Conservation (phyloP, 257 asterid genomes). For the Plectranthus barbatus region DNA sequence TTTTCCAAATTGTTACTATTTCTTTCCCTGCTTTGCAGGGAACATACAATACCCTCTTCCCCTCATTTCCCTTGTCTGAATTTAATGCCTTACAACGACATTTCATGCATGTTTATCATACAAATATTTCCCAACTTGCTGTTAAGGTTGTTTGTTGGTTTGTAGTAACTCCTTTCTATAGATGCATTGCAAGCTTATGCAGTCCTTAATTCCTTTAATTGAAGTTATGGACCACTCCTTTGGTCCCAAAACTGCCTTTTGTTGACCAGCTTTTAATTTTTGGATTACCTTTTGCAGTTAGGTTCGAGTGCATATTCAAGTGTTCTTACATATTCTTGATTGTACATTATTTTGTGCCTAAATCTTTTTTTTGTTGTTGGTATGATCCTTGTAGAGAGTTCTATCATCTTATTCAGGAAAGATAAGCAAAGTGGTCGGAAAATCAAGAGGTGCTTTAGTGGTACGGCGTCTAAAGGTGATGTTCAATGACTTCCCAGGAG, state of each 20-base stretch:
- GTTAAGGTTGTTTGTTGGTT: neutral
- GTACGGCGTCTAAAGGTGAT: conserved; percentile 45
- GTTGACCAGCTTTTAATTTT: neutral
- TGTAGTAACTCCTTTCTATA: too few relatives aligned
- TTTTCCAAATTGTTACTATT: conserved; percentile 28
- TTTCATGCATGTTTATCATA: conserved; percentile 24
- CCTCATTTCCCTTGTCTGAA: conserved; percentile 15
- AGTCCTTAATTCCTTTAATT: neutral
- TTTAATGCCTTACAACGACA: conserved; percentile 43
- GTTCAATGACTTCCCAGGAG: conserved; percentile 83
- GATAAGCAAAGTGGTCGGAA: conserved; percentile 37
- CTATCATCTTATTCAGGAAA: conserved; percentile 54
- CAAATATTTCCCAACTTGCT: neutral
- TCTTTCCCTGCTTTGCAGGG: conserved; percentile 52
- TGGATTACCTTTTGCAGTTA: neutral
- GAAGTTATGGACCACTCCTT: neutral
- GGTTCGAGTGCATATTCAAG: neutral
- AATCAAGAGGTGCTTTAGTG: conserved; percentile 27
- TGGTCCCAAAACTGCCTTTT: conserved; percentile 5
- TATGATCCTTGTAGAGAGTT: conserved; percentile 35
- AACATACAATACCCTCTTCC: neutral
- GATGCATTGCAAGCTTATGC: neutral
- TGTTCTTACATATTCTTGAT: neutral
- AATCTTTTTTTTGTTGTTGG: too few relatives aligned
- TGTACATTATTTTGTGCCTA: neutral